Evolutionary conservation across 495 filamentous ascomycete species (phyloP).

Genomic region (Penicillium waksmanii): DNA sequence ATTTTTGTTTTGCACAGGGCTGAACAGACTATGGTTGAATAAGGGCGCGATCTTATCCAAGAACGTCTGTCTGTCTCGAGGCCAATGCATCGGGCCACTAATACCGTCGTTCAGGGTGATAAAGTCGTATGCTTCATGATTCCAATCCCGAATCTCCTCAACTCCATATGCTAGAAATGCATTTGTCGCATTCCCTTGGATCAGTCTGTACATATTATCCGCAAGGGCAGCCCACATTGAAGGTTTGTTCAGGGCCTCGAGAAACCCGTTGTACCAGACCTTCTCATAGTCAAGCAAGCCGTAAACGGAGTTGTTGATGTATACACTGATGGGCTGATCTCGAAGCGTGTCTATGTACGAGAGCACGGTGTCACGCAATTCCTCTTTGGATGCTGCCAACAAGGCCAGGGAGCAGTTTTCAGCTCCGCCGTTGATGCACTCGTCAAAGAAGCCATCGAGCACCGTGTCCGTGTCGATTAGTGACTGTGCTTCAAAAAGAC

Average conservation of each 20-base stretch:
- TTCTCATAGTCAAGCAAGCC: conserved; percentile 41
- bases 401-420: conserved; percentile 28
- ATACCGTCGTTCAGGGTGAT: conserved; percentile 15
- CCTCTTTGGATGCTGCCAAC: conserved; percentile 37
- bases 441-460: conserved; percentile 26
- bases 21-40: conserved; percentile 17
- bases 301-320: conserved; percentile 42
- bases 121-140: not conserved
- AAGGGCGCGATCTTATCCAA: conserved; percentile 11
- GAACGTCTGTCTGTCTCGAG: not conserved
- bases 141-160: conserved; percentile 14
- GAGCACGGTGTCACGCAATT: conserved; percentile 31
- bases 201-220: conserved; percentile 34
- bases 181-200: conserved; percentile 45
- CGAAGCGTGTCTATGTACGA: conserved; percentile 27
- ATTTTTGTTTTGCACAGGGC: conserved; percentile 16
- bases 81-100: conserved; percentile 15
- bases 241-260: conserved; percentile 41
- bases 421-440: conserved; percentile 43
- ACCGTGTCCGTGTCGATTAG: too few species aligned
- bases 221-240: conserved; percentile 38
- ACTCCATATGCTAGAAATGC: conserved; percentile 40
- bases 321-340: conserved; percentile 41
- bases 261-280: conserved; percentile 40
- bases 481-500: not conserved